A percentile compares a stretch with the other conserved stretches of the same genome.
Evolutionary conservation across 495 filamentous ascomycete species (phyloP).

Genomic region (Glonium stellatum): DNA sequence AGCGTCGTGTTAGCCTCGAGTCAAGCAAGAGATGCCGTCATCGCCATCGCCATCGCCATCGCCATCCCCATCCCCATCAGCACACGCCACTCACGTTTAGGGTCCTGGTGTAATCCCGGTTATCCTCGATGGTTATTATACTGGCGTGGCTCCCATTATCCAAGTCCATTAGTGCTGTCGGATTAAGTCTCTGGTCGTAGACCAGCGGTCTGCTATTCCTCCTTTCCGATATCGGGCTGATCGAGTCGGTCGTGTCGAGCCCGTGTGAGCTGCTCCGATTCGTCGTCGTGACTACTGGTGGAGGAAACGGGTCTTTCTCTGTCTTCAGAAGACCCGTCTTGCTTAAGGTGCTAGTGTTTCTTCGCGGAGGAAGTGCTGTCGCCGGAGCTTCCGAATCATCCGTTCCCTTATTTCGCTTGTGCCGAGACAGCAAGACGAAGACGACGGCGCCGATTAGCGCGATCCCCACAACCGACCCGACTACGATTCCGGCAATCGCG

Average conservation of each 20-base stretch:
- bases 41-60: too few relatives aligned
- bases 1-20: neutral
- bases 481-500: slow-evolving; percentile 22
- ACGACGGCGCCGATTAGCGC: slow-evolving; percentile 9
- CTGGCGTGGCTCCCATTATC: slow-evolving; percentile 24
- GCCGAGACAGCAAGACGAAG: slow-evolving; percentile 12
- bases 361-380: slow-evolving; percentile 6
- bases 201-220: slow-evolving; percentile 18
- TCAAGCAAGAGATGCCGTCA: neutral
- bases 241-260: slow-evolving; percentile 12
- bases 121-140: slow-evolving; percentile 12
- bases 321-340: slow-evolving; percentile 18
- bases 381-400: slow-evolving; percentile 9
- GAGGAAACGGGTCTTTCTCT: slow-evolving; percentile 6
- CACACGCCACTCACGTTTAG: slow-evolving; percentile 9
- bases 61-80: too few relatives aligned
- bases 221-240: slow-evolving; percentile 25
- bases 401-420: neutral
- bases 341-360: slow-evolving; percentile 26
- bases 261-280: neutral
- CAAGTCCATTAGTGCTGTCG: slow-evolving; percentile 17
- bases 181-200: slow-evolving; percentile 28
- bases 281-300: slow-evolving; percentile 11
- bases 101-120: slow-evolving; percentile 11
- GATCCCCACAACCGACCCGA: slow-evolving; percentile 20